Base-by-base conservation (phyloP, 345 rosid species). In the Brassica carinata region DNA sequence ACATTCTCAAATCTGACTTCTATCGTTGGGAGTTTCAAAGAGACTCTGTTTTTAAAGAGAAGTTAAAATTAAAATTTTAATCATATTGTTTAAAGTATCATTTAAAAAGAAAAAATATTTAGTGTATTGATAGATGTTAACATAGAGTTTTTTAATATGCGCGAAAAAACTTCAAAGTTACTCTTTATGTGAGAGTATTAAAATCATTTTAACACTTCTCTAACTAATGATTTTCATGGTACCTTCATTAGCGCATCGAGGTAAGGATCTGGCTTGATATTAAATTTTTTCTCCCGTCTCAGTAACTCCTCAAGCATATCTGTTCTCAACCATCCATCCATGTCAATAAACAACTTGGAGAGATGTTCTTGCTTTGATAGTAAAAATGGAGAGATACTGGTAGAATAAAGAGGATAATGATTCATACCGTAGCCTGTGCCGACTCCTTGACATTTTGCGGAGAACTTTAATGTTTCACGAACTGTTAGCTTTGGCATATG, bases 241-340 rank as follows among this genome's bases (percentile, higher is more conserved):
- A 94, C 99, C 98, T 94, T 94, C 96, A 94, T 90, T 79, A 90
- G 85, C 26, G 90, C 80, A 79, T 94, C 98, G 4, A 87, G 85
- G 80, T 94, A 92, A 79, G 94, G 97, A 81, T 90, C 91, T 6
- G 91, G 91, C 74, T 89, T 93, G 59, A 93, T 95, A 34, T 88
- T 87, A 27, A 88, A 82, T 27, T 78, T 88, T 64, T 93, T 95
- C 72, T 95, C 98, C 66, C 97, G 87, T 87, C 98, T 87, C 1
- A 87, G 67, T 76, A 95, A 80, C 84, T 95, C 98, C 18, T 83
- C 83, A 59, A 95, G 78, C 94, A 91, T 84, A 9, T 90, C 98
- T 92, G 53, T 73, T 68, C 31, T 29, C 31, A 43, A 58, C 34
- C 53, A 67, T 72, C 23, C 11, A 43, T 62, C 1, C 7, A 61